Conservation (phyloP, 306 rosid species). For the Prosopis cineraria region DNA sequence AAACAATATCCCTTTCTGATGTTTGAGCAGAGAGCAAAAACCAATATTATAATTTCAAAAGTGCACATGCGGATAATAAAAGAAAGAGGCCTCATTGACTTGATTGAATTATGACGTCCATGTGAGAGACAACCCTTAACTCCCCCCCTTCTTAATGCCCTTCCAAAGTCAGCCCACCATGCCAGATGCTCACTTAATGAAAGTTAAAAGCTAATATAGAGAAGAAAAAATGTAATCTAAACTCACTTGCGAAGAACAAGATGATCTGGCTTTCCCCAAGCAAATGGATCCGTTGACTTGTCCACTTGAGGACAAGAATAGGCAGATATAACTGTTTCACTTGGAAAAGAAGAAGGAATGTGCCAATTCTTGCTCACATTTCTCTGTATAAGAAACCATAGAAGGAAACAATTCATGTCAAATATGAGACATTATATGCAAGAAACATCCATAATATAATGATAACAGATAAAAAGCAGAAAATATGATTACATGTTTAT, state of each 20-base stretch:
- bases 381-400: constrained; percentile 59
- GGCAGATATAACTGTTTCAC: constrained; percentile 84
- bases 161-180: constrained; percentile 6
- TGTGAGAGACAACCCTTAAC: constrained; percentile 1
- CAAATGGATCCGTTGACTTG: constrained; percentile 80
- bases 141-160: constrained; percentile 4
- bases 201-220: constrained; percentile 21
- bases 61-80: background rate
- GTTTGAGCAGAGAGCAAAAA: background rate
- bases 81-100: constrained; percentile 4
- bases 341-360: constrained; percentile 83
- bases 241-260: constrained; percentile 94
- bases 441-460: constrained; percentile 29
- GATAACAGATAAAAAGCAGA: constrained; percentile 18
- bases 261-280: constrained; percentile 97
- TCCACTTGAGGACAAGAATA: constrained; percentile 82
- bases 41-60: background rate
- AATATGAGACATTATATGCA: constrained; percentile 15
- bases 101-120: constrained; percentile 19
- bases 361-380: constrained; percentile 99
- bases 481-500: constrained; percentile 66
- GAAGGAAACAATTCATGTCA: constrained; percentile 6
- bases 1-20: background rate
- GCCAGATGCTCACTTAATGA: constrained; percentile 3
- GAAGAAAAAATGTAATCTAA: background rate